Base-by-base conservation (phyloP, 805 yeast species). In the Hanseniaspora jakobsenii region DNA sequence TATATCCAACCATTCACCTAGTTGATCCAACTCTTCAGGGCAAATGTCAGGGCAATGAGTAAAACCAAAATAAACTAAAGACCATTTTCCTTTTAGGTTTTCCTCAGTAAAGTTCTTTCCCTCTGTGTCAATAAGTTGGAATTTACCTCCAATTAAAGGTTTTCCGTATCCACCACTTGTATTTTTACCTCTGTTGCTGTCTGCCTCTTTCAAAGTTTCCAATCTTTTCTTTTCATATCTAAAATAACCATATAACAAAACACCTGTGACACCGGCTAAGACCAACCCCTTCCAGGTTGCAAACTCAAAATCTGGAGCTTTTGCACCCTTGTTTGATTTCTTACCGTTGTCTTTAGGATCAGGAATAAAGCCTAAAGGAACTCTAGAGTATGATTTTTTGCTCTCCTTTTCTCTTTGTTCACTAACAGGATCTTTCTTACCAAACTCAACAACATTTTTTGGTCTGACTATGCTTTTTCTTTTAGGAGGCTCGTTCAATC, bases 1-100 rank as follows among this genome's bases (percentile, higher is more conserved):
- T 29, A 68, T 71, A 51, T 72, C 74, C 55, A 73, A 66, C 71
- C 66, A 73, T 39, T 66, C 70, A 4, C 95, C 89, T 58, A 91
- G 70, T 58, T 89, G 84, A 60, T 91, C 98, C 48, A 91, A 72
- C 61, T 91, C 98, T 61, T 91, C 98, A 9, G 98, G 98, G 63
- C 98, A 91, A 44, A 91, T 87, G 63, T 91, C 98, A 6, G 98
- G 98, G 65, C 98, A 91, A 64, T 87, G 87, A 3, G 95, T 82
- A 66, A 91, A 91, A 0, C 98, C 98, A 64, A 91, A 91, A 61
- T 91, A 91, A n/a, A 89, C 62, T 36, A 91, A 66, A 9, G 89
- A 75, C 62, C 86, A 91, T 59, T 75, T 79, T 27, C 87, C 91
- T 50, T 72, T 63, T 56, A 91, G 65, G 53, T 89, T 71, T 50